Conservation (phyloP, 1,284 basidiomycete genomes). For the Cutaneotrichosporon daszewskae region DNA sequence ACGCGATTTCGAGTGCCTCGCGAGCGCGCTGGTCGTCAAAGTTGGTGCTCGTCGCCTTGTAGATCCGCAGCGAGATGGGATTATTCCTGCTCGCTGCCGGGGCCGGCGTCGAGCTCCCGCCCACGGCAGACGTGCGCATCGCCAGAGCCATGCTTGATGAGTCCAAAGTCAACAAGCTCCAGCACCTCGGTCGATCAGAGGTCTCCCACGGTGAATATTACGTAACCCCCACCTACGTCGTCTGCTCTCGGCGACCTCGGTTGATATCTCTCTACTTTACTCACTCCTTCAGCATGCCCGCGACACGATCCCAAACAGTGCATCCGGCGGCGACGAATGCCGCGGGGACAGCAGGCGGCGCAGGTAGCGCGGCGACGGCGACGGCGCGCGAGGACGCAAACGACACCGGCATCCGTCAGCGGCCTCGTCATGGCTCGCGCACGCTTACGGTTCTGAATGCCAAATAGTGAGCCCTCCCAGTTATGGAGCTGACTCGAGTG, state of each 20-base stretch:
- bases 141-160: too few species aligned
- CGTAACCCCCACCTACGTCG: too few species aligned
- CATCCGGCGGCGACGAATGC: too few species aligned
- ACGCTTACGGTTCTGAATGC: constrained; percentile 44
- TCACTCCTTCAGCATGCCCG: not conserved
- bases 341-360: too few species aligned
- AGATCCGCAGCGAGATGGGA: constrained; percentile 73
- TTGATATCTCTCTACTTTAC: not conserved
- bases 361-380: not conserved
- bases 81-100: constrained; percentile 41
- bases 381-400: constrained; percentile 14
- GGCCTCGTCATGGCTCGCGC: constrained; percentile 32
- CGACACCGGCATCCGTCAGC: constrained; percentile 11
- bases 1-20: constrained; percentile 76
- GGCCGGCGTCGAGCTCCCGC: constrained; percentile 17
- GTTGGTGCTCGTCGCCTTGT: constrained; percentile 73
- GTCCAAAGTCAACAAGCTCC: too few species aligned
- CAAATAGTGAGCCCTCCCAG: constrained; percentile 40
- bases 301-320: not conserved
- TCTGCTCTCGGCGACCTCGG: too few species aligned
- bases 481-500: constrained; percentile 22
- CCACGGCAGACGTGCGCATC: too few species aligned
- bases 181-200: not conserved
- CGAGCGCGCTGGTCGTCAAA: constrained; percentile 74
- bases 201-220: not conserved